Evolutionary conservation across 257 asterid genomes (phyloP).

Genomic region (Catharanthus roseus): DNA sequence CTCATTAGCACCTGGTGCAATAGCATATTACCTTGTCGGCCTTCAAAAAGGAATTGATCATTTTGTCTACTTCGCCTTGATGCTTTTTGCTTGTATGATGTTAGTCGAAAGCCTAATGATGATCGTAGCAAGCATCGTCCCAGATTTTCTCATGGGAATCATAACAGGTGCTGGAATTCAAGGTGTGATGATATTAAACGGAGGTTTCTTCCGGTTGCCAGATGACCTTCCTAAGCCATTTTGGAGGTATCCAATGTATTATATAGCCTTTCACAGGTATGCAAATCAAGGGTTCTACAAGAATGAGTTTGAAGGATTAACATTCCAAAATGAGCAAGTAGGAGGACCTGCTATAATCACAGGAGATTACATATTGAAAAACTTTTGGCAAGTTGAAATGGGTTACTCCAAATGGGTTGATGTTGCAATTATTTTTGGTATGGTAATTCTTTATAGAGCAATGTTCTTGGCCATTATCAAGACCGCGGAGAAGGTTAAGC

Average conservation of each 20-base stretch:
- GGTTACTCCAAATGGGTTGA: constrained; percentile 14
- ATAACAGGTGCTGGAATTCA: constrained; percentile 4
- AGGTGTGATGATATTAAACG: constrained; percentile 19
- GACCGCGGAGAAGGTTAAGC: constrained; percentile 27
- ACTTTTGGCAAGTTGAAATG: constrained; percentile 7
- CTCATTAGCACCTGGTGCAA: constrained; percentile 40
- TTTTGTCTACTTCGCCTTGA: constrained; percentile 31
- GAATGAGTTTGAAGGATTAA: constrained; percentile 8
- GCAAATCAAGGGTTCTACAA: constrained; percentile 15
- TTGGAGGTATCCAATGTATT: constrained; percentile 14
- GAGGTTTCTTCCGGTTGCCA: constrained; percentile 14
- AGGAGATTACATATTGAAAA: constrained; percentile 9
- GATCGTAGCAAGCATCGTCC: constrained; percentile 48
- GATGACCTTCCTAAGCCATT: constrained; percentile 9
- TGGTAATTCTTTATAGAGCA: not conserved
- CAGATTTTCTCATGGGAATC: constrained; percentile 11
- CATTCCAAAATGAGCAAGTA: not conserved
- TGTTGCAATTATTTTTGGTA: constrained; percentile 1
- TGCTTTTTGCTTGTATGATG: constrained; percentile 45
- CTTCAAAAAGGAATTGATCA: constrained; percentile 43
- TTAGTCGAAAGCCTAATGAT: constrained; percentile 61
- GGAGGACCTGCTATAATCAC: not conserved
- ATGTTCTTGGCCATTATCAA: not conserved
- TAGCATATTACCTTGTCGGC: constrained; percentile 54
- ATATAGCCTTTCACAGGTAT: constrained; percentile 8